Evolutionary conservation across 1,284 basidiomycete species (phyloP), one percentile per base, ranked within the genome.

Genomic region (Leccinum subspadiceum): DNA sequence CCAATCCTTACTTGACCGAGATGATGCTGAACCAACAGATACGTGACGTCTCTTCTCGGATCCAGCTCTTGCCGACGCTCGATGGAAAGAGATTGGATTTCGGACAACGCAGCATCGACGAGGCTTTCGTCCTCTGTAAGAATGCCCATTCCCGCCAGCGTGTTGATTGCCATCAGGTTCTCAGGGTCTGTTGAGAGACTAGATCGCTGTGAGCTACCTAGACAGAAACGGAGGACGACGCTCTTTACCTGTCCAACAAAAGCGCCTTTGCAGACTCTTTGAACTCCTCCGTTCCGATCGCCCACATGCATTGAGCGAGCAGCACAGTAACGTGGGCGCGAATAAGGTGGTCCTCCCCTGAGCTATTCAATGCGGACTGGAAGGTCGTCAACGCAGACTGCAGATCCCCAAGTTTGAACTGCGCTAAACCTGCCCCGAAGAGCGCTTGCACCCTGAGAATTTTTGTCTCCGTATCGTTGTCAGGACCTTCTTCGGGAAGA

Each of bases 111-210:
- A 0, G 95, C 95, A 69, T 96, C 93, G 13, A 96, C 81, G 33
- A 53, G 81, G 55, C 83, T 85, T 24, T 88, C 85, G 69, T 97
- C 95, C 26, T 82, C 79, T 0, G 87, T 89, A 22, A 93, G 76
- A 59, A 94, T 86, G 8, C 92, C 95, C 81, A 96, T 92, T 2
- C 92, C 92, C 0, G 91, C 92, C 0, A 98, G 81, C 0, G 88
- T 84, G 48, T 89, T 89, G 70, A 97, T 90, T 1, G 92, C 93
- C 59, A 84, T 81, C 57, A 95, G 73, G 69, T 90, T 92, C 67
- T 84, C 88, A 22, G 84, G 84, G 73, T 89, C 89, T 63, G 79
- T 73, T 1, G 84, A 77, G 63, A 91, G 86, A 64, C 90, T 92
- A 59, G 54, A 52, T 48, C 52, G 31, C 37, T 49, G 64, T 71